Evolutionary conservation across 164 flowering plant genomes (phyloP).

Genomic region (Euptelea pleiosperma): DNA sequence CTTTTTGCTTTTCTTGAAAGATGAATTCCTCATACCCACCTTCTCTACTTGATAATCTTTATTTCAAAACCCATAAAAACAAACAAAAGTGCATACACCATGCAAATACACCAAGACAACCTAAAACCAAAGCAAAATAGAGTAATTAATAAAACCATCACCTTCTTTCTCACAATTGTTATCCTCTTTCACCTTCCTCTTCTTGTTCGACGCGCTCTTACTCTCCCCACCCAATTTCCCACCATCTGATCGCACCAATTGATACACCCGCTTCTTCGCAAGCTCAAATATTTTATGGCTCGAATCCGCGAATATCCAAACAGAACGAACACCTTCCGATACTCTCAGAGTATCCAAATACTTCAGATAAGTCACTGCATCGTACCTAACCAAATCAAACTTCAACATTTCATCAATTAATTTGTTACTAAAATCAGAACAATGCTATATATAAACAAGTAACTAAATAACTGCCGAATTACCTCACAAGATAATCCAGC

Average conservation of each 20-base stretch:
- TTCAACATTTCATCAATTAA: not conserved
- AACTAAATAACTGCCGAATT: not conserved
- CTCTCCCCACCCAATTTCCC: constrained; percentile 30
- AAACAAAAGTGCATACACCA: too few species aligned
- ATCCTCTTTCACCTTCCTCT: constrained; percentile 52
- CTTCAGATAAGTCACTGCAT: constrained; percentile 92
- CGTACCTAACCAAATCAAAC: constrained; percentile 54
- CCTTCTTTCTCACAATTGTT: constrained; percentile 39
- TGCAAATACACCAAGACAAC: too few species aligned
- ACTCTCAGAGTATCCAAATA: constrained; percentile 92
- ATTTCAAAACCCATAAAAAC: too few species aligned
- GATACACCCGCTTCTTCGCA: constrained; percentile 91
- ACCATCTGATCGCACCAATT: constrained; percentile 50
- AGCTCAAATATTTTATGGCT: constrained; percentile 93
- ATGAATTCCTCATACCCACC: not conserved
- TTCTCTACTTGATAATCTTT: too few species aligned
- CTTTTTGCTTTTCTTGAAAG: not conserved
- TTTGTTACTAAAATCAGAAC: not conserved
- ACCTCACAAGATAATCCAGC: constrained; percentile 95
- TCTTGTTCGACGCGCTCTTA: constrained; percentile 40
- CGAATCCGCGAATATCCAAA: constrained; percentile 96
- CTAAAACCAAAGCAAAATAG: too few species aligned
- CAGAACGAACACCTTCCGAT: constrained; percentile 90
- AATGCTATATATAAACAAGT: not conserved
- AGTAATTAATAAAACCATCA: constrained; percentile 14